Evolutionary conservation across 495 filamentous ascomycete species (phyloP).

Genomic region (Aspergillus biplanus): DNA sequence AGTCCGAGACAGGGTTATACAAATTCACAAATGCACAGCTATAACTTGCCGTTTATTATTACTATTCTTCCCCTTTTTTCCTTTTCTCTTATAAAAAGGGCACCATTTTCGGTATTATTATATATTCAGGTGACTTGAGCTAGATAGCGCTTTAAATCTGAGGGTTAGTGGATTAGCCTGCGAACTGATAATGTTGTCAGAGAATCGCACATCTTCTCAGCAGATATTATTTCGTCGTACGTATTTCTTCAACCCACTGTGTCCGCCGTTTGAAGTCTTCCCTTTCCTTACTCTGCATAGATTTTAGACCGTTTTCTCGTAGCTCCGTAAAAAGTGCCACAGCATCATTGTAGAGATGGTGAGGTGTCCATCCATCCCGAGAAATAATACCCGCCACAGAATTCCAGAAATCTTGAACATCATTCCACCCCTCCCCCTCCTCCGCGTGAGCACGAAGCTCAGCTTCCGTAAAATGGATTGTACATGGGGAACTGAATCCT

Average conservation of each 20-base stretch:
- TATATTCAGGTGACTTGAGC: too few species aligned
- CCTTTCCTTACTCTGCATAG: constrained; percentile 26
- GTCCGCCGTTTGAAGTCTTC: constrained; percentile 24
- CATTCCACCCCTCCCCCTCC: constrained; percentile 33
- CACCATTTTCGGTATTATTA: too few species aligned
- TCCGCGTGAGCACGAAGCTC: constrained; percentile 28
- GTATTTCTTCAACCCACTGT: constrained; percentile 21
- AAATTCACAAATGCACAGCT: too few species aligned
- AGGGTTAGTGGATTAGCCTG: too few species aligned
- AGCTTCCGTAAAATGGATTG: constrained; percentile 31
- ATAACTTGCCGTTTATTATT: too few species aligned
- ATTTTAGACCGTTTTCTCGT: constrained; percentile 23
- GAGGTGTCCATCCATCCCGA: constrained; percentile 29
- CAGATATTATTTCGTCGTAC: too few species aligned
- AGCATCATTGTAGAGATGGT: constrained; percentile 25
- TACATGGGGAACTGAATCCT: constrained; percentile 29
- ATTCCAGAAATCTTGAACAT: constrained; percentile 32
- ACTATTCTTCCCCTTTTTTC: too few species aligned
- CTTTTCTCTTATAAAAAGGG: too few species aligned
- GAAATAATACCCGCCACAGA: constrained; percentile 25
- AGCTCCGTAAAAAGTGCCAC: constrained; percentile 23
- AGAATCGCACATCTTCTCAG: too few species aligned
- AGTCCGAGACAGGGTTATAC: background rate
- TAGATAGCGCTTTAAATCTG: too few species aligned
- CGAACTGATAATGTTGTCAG: too few species aligned